Evolutionary conservation across 1,139 yeast species (phyloP).

Genomic region (Saccharomyces uvarum): DNA sequence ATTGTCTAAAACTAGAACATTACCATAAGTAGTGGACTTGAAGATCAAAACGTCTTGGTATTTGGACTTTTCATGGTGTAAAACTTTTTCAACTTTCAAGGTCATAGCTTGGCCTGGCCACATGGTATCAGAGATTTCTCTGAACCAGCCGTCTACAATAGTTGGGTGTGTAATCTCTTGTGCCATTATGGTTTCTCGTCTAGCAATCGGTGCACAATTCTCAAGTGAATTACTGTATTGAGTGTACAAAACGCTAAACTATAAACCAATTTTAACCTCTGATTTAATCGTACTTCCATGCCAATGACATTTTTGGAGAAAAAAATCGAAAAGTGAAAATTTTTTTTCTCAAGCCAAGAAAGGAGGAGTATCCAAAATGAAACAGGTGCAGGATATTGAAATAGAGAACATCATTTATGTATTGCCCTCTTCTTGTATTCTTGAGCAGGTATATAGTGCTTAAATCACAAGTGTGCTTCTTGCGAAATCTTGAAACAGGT

Average conservation of each 20-base stretch:
- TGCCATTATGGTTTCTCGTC: conserved; percentile 12
- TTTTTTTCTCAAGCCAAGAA: conserved; percentile 1
- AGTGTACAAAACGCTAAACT: not conserved
- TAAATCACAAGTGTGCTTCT: not conserved
- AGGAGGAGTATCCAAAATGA: not conserved
- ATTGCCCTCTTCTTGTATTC: not conserved
- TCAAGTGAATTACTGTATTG: not conserved
- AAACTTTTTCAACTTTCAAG: conserved; percentile 68
- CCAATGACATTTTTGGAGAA: not conserved
- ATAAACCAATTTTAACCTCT: not conserved
- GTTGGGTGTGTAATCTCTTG: conserved; percentile 59
- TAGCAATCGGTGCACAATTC: not conserved
- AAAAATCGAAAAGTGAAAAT: not conserved
- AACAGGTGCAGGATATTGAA: not conserved
- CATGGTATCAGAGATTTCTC: conserved; percentile 77
- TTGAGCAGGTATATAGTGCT: not conserved
- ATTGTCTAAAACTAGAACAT: conserved; percentile 83
- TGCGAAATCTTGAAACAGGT: not conserved
- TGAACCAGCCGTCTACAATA: conserved; percentile 80
- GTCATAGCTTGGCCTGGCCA: conserved; percentile 96
- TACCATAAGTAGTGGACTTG: conserved; percentile 82
- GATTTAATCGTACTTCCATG: not conserved
- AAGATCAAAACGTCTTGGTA: conserved; percentile 87
- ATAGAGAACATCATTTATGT: not conserved
- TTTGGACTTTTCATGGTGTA: conserved; percentile 72